Evolutionary conservation across 1,139 yeast genomes (phyloP), one percentile per base, ranked within the genome.

Genomic region (Hansenula sp.): DNA sequence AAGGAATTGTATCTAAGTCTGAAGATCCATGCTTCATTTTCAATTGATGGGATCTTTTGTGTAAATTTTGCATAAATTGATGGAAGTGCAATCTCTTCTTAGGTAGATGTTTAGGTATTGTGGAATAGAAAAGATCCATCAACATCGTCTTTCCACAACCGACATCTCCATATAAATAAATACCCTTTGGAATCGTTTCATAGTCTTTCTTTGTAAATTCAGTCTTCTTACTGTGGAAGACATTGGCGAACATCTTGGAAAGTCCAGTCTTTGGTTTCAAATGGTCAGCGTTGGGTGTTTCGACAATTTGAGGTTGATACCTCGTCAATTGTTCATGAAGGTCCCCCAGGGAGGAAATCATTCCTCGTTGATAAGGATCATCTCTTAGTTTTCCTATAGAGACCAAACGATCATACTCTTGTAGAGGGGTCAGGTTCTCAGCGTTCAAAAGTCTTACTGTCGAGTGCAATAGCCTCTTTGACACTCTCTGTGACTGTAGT

Each of bases 91-190:
- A 72, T 50, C 99, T 72, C 55, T 72, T 77, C 57, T 89, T 90
- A 24, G 93, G 76, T 47, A 93, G 67, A 60, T 84, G 89, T 0
- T 62, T 43, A 0, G 98, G 97, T 15, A 93, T 74, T 0, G 96
- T 88, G 19, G 78, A 71, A 65, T 90, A 93, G 58, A 93, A 93
- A 56, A 93, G 72, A 65, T 93, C 99, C 98, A 93, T 91, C 51
- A 93, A 72, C 97, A 93, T 93, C 5, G 99, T 93, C 61, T 93
- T 93, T 10, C 99, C 99, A 66, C 98, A 90, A 4, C 99, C 99
- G 37, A 93, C 99, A 63, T 93, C 99, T 17, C 99, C 99, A 63
- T 88, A 93, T 25, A 93, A 72, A 61, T 93, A 93, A 15, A 93
- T 84, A 2, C 99, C 99, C 54, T 77, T 71, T 4, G 90, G 95